Conservation (phyloP, 768 basidiomycete species). For the Brasilioporus rufonigricans region DNA sequence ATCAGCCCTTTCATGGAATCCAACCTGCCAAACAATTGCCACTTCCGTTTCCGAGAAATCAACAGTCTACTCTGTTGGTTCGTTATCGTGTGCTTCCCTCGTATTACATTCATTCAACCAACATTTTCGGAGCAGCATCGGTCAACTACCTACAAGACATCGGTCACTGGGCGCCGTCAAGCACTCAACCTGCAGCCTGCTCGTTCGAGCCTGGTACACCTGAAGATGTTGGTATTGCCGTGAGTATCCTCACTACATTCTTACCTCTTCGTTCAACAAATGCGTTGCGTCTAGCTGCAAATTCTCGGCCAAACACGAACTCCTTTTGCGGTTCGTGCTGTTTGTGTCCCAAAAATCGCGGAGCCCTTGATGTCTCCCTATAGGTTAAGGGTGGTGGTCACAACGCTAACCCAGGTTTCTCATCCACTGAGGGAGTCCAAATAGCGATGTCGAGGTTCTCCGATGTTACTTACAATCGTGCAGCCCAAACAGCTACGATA, state of each 20-base stretch:
- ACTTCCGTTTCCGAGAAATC: background rate
- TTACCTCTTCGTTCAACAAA: background rate
- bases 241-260: slow-evolving; percentile 15
- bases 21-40: background rate
- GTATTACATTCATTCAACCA: background rate
- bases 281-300: slow-evolving; percentile 4
- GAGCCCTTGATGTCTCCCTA: background rate
- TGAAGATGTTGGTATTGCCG: too few relatives aligned
- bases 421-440: too few relatives aligned
- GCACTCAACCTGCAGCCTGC: slow-evolving; percentile 45
- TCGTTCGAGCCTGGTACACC: too few relatives aligned
- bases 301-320: slow-evolving; percentile 43
- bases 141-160: slow-evolving; percentile 41
- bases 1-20: background rate
- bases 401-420: slow-evolving; percentile 45
- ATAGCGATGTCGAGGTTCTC: too few relatives aligned
- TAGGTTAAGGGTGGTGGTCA: slow-evolving; percentile 67
- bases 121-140: slow-evolving; percentile 1
- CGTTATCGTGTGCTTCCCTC: background rate
- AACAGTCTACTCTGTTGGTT: background rate
- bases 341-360: slow-evolving; percentile 7
- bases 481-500: slow-evolving; percentile 40
- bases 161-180: slow-evolving; percentile 52
- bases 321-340: too few relatives aligned
- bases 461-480: slow-evolving; percentile 38